Conservation (phyloP, 148 eudicot species). For the Cornus florida region DNA sequence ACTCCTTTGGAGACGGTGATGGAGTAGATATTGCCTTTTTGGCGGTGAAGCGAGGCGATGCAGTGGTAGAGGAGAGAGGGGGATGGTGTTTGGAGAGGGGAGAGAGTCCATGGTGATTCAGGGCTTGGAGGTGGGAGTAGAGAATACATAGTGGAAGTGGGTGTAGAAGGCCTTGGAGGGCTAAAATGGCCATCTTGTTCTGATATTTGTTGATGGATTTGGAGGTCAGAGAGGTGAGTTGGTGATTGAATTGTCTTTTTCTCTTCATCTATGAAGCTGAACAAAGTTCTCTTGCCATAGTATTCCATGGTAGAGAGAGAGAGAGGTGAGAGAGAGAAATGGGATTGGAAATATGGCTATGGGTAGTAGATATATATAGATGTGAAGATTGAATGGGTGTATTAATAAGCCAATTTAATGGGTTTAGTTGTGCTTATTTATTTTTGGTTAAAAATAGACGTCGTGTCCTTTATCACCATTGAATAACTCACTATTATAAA, state of each 20-base stretch:
- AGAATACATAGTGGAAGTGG: constrained; percentile 10
- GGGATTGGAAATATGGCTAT: not conserved
- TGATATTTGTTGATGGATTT: constrained; percentile 11
- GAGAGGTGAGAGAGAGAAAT: not conserved
- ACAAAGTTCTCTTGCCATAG: constrained; percentile 12
- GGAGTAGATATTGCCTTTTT: constrained; percentile 39
- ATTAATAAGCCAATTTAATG: not conserved
- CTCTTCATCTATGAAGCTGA: constrained; percentile 20
- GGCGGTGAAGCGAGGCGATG: constrained; percentile 53
- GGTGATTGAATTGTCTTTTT: constrained; percentile 12
- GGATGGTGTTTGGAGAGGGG: constrained; percentile 45
- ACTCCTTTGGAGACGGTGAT: constrained; percentile 27
- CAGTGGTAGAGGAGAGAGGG: constrained; percentile 44
- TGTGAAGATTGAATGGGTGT: not conserved
- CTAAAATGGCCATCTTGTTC: constrained; percentile 15
- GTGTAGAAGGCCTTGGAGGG: constrained; percentile 22
- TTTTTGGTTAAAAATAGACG: no score
- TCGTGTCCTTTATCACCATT: no score
- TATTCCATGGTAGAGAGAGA: constrained; percentile 19
- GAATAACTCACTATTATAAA: no score
- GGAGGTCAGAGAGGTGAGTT: constrained; percentile 20
- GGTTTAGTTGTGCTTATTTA: not conserved
- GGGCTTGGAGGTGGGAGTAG: constrained; percentile 38
- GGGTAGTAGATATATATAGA: not conserved
- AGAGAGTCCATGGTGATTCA: constrained; percentile 48